These are phyloP conservation scores for Gossypium armourianum DNA, from an alignment of 441 rosid species.

Conservation along the genomic window DNA sequence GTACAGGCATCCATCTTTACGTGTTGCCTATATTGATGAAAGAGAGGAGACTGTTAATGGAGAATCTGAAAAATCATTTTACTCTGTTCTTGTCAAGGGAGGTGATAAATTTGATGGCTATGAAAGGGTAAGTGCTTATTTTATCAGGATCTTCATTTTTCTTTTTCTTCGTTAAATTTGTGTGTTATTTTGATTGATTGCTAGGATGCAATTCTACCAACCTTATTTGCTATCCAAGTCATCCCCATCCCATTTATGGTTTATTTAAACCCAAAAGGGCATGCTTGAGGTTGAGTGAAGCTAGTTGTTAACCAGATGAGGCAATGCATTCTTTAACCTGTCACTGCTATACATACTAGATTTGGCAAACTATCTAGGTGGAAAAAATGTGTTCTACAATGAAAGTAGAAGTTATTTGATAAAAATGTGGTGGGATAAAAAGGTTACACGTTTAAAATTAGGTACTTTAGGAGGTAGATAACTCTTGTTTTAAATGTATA, in stretches of 20 bases:
- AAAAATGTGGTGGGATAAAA: slow-evolving; percentile 1
- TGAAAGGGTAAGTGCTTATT: slow-evolving; percentile 14
- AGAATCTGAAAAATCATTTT: slow-evolving; percentile 35
- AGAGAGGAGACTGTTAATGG: slow-evolving; percentile 48
- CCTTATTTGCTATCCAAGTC: not conserved
- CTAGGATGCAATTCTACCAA: not conserved
- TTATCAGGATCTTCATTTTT: not conserved
- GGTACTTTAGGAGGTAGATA: not conserved
- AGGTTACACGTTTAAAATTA: not conserved
- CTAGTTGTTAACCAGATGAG: not conserved
- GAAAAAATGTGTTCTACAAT: not conserved
- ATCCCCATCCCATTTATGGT: not conserved
- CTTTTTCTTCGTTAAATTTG: not conserved
- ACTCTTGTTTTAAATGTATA: not conserved
- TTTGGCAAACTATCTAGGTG: not conserved
- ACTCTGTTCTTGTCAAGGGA: slow-evolving; percentile 62
- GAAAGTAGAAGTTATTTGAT: not conserved
- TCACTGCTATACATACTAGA: not conserved
- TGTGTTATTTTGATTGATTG: slow-evolving; percentile 2
- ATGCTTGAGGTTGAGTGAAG: not conserved
- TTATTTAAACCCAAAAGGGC: not conserved
- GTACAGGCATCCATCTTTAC: slow-evolving; percentile 52
- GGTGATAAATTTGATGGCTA: slow-evolving; percentile 20
- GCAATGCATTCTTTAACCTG: not conserved
- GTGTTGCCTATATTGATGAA: slow-evolving; percentile 68